These are phyloP conservation scores for Aspergillus sclerotioniger DNA, from an alignment of 495 filamentous ascomycete species.

Conservation along the genomic window DNA sequence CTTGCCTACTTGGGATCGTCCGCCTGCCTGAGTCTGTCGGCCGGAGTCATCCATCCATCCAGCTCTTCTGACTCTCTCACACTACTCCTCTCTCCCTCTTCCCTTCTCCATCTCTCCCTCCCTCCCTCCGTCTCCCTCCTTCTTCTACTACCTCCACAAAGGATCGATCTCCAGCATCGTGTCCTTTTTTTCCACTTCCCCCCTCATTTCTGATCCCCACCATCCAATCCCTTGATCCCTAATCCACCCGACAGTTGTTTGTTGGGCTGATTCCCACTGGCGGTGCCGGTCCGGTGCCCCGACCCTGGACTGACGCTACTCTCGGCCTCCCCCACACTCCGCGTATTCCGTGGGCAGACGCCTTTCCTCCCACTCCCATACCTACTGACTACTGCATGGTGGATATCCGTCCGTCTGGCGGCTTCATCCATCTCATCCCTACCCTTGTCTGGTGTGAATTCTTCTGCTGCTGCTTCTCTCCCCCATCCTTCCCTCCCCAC, in stretches of 20 bases:
- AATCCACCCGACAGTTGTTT: background rate
- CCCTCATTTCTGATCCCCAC: background rate
- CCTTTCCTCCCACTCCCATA: constrained; percentile 4
- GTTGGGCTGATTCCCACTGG: constrained; percentile 10
- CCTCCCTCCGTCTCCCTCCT: background rate
- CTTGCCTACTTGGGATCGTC: constrained; percentile 7
- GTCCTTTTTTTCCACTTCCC: background rate
- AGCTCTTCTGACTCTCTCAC: too few species aligned
- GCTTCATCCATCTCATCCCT: background rate
- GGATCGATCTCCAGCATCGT: background rate
- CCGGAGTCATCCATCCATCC: background rate
- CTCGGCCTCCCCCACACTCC: constrained; percentile 42
- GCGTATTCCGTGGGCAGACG: constrained; percentile 24
- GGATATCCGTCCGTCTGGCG: background rate
- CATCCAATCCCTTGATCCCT: too few species aligned
- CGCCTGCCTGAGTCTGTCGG: background rate
- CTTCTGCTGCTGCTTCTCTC: background rate
- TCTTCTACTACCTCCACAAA: background rate
- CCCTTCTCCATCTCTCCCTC: background rate
- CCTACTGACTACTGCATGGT: background rate
- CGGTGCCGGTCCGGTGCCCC: constrained; percentile 38
- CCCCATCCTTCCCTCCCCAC: background rate
- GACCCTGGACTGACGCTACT: constrained; percentile 27
- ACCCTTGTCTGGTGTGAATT: too few species aligned
- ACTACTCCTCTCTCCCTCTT: constrained; percentile 3